These are phyloP conservation scores for Paramyrothecium roridum DNA, from an alignment of 2,329 filamentous ascomycete species.

Conservation along the genomic window DNA sequence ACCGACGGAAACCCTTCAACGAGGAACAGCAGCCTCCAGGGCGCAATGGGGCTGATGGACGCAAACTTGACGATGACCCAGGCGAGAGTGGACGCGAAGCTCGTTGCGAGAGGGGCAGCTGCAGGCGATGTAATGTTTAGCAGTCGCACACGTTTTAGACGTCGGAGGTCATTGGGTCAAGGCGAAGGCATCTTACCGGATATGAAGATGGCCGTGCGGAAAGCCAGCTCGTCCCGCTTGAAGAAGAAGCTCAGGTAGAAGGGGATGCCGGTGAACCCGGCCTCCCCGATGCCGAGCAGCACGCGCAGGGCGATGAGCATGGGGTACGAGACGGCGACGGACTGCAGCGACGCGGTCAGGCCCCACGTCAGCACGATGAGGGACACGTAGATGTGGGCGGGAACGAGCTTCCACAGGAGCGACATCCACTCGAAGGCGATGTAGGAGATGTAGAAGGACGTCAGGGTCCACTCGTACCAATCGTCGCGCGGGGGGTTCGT, in stretches of 20 bases:
- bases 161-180: too few relatives aligned
- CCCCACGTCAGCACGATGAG: constrained; percentile 76
- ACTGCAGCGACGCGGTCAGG: constrained; percentile 71
- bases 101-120: constrained; percentile 77
- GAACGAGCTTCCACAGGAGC: constrained; percentile 57
- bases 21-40: constrained; percentile 84
- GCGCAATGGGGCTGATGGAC: constrained; percentile 63
- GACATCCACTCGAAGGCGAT: constrained; percentile 65
- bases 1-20: constrained; percentile 83
- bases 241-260: constrained; percentile 66
- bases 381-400: constrained; percentile 57
- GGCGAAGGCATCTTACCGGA: constrained; percentile 50
- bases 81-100: constrained; percentile 73
- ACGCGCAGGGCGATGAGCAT: constrained; percentile 52
- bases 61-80: constrained; percentile 73
- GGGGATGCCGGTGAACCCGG: constrained; percentile 62
- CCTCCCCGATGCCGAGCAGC: constrained; percentile 61
- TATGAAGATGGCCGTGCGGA: constrained; percentile 82
- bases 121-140: constrained; percentile 42
- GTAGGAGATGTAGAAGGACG: constrained; percentile 61
- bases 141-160: too few relatives aligned
- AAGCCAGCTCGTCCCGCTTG: constrained; percentile 69
- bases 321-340: constrained; percentile 60
- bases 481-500: constrained; percentile 38
- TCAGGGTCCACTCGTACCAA: constrained; percentile 60